Evolutionary conservation across 352 stramenopile genomes (phyloP), one percentile per base, ranked within the genome.

Genomic region (Phytophthora sp.): DNA sequence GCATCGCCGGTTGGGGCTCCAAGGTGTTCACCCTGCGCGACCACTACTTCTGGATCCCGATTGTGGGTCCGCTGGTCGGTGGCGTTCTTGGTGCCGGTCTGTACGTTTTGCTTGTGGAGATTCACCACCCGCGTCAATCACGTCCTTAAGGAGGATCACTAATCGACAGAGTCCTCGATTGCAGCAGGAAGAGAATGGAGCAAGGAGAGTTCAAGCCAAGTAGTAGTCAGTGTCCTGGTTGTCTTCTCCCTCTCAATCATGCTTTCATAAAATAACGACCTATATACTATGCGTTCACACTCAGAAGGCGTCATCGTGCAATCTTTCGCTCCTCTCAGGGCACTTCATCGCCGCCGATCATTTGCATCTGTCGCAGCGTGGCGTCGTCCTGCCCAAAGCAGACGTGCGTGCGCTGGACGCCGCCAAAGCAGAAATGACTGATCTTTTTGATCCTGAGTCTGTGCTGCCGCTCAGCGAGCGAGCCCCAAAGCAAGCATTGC

Each of bases 31-130:
- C n/a, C n/a, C n/a, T n/a, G n/a, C n/a, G n/a, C n/a, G n/a, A n/a
- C n/a, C n/a, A n/a, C n/a, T n/a, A n/a, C n/a, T n/a, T n/a, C n/a
- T 82, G 72, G 72, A 74, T 84, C 42, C 75, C 75, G 18, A 71
- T 84, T 32, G 57, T 82, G n/a, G 75, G 57, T 17, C 72, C 69
- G 1, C 42, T 62, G 9, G 24, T 79, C 20, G 72, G 72, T 38
- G 72, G 60, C 4, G 57, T 74, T 17, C 30, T 72, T 32, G 75
- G 75, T 12, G 64, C 48, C 5, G 59, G 62, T 45, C 45, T 64
- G 31, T 82, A 84, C 60, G 51, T 63, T 42, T 15, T 66, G 15
- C 62, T 80, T 18, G 58, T 84, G 7, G 65, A 68, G 44, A 66
- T 66, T 34, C 75, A 84, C 69, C 75, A 84, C 58, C 74, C 71